A percentile compares a stretch with the other conserved stretches of the same genome.
Conservation (phyloP, 2,329 filamentous ascomycete species). For the Chaetomiaceae sp. region DNA sequence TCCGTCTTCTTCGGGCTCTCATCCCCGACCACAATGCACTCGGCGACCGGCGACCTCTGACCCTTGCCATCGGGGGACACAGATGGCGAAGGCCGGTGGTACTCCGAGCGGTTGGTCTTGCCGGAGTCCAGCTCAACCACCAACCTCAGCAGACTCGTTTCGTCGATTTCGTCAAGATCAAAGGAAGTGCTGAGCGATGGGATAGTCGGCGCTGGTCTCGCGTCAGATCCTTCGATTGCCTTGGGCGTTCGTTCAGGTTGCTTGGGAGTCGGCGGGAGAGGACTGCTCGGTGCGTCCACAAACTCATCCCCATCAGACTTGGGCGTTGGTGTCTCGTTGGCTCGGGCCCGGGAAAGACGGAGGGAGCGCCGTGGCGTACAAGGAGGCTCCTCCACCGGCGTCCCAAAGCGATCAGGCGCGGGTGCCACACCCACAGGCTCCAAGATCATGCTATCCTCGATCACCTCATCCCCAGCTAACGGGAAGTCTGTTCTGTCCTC, state of each 20-base stretch:
- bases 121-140: conserved; percentile 46
- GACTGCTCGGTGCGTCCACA: conserved; percentile 46
- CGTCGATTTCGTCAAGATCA: conserved; percentile 41
- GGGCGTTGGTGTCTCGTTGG: conserved; percentile 33
- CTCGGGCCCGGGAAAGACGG: conserved; percentile 20
- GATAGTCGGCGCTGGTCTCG: not conserved
- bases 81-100: conserved; percentile 23
- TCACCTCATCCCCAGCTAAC: conserved; percentile 18
- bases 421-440: not conserved
- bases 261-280: conserved; percentile 30
- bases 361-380: conserved; percentile 22
- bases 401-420: not conserved
- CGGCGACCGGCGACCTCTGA: conserved; percentile 16
- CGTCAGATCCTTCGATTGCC: conserved; percentile 9
- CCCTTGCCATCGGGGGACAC: conserved; percentile 29
- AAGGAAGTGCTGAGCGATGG: conserved; percentile 31
- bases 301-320: conserved; percentile 44
- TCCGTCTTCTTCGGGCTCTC: conserved; percentile 21
- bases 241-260: conserved; percentile 23
- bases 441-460: conserved; percentile 23
- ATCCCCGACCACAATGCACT: conserved; percentile 33
- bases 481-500: conserved; percentile 6
- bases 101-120: conserved; percentile 29
- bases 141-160: conserved; percentile 44
- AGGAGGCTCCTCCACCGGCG: conserved; percentile 1